phyloP scores from a whole-genome alignment of 805 yeast species.

The Candida namnaoensis region DNA sequence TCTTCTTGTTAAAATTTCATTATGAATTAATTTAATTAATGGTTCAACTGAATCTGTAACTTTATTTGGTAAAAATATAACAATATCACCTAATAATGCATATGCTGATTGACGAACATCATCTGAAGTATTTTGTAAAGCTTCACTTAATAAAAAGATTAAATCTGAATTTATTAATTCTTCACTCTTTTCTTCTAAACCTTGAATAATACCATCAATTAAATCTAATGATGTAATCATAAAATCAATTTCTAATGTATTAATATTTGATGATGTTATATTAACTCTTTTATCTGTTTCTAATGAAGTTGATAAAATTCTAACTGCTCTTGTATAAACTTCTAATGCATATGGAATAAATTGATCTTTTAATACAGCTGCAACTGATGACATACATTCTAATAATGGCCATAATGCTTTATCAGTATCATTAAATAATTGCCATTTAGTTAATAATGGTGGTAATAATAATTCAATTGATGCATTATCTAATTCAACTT shows the following conservation, averaged over 20 bases:
- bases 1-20: conserved; percentile 50
- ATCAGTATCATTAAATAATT: conserved; percentile 63
- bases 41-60: conserved; percentile 34
- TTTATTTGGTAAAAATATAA: conserved; percentile 37
- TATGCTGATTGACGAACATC: conserved; percentile 93
- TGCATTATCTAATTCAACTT: conserved; percentile 46
- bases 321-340: conserved; percentile 70
- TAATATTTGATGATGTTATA: conserved; percentile 52
- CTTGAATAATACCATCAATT: conserved; percentile 90
- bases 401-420: conserved; percentile 84
- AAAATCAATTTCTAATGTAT: conserved; percentile 84
- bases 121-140: conserved; percentile 65
- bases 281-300: conserved; percentile 41
- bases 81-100: conserved; percentile 87
- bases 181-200: conserved; percentile 57
- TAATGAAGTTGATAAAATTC: conserved; percentile 61
- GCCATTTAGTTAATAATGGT: conserved; percentile 81
- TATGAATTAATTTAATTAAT: conserved; percentile 57
- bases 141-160: conserved; percentile 54
- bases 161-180: conserved; percentile 44
- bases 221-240: conserved; percentile 83
- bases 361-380: conserved; percentile 74
- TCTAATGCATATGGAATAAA: conserved; percentile 88
- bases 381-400: conserved; percentile 88
- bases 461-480: conserved; percentile 63